phyloP scores from a whole-genome alignment of 2,329 filamentous ascomycete species.

The Cytospora mali region DNA sequence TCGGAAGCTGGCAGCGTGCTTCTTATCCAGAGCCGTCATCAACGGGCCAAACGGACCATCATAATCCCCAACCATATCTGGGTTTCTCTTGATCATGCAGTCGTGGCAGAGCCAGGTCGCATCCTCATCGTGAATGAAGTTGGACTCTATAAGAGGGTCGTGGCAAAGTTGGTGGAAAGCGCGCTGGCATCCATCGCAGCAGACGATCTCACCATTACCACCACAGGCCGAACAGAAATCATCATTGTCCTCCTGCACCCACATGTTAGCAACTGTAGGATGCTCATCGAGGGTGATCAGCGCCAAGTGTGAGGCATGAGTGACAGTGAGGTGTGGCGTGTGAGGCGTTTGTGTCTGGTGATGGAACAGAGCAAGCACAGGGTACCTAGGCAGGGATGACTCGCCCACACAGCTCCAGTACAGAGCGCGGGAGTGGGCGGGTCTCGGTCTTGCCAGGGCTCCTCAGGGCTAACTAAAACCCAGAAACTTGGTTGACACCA shows the following conservation, averaged over 20 bases:
- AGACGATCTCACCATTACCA: constrained; percentile 81
- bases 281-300: constrained; percentile 19
- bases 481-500: constrained; percentile 24
- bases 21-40: constrained; percentile 65
- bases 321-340: constrained; percentile 24
- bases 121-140: constrained; percentile 64
- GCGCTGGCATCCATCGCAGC: constrained; percentile 88
- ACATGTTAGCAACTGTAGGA: constrained; percentile 20
- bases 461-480: constrained; percentile 26
- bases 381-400: constrained; percentile 22
- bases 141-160: constrained; percentile 73
- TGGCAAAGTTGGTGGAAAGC: constrained; percentile 91
- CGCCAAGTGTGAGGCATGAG: constrained; percentile 25
- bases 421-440: constrained; percentile 23
- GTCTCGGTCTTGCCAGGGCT: constrained; percentile 13
- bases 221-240: constrained; percentile 88
- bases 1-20: constrained; percentile 71
- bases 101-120: constrained; percentile 76
- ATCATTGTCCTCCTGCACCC: constrained; percentile 71
- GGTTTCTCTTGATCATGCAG: constrained; percentile 58
- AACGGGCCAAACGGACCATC: constrained; percentile 64
- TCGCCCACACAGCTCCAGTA: constrained; percentile 20
- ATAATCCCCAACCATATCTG: constrained; percentile 48
- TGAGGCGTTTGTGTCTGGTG: constrained; percentile 23
- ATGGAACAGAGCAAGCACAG: constrained; percentile 16